Percentiles rank a stretch among this genome's conserved stretches.
Evolutionary conservation across 805 yeast genomes (phyloP).

Genomic region (Candida fluviatilis): DNA sequence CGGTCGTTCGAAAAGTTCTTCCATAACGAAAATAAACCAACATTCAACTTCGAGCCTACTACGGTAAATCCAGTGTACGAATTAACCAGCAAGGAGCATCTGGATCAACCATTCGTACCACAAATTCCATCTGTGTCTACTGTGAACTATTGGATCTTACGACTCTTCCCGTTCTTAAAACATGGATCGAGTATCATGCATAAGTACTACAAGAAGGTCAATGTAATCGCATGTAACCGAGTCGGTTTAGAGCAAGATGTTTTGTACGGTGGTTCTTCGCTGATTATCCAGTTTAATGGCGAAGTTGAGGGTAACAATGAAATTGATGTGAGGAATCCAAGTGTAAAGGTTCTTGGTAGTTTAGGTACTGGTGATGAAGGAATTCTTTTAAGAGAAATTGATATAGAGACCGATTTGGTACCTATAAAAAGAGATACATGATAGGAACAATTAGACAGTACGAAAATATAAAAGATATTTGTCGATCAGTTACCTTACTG

Average conservation of each 20-base stretch:
- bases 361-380: constrained; percentile 67
- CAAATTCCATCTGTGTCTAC: constrained; percentile 44
- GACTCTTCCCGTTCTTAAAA: constrained; percentile 61
- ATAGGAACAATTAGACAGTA: too few relatives aligned
- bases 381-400: constrained; percentile 55
- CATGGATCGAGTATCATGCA: constrained; percentile 26
- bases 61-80: constrained; percentile 1
- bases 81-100: background rate
- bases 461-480: too few relatives aligned
- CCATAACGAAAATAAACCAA: constrained; percentile 5
- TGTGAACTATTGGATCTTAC: constrained; percentile 67
- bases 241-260: constrained; percentile 71
- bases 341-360: constrained; percentile 52
- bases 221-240: constrained; percentile 62
- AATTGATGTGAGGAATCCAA: constrained; percentile 41
- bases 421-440: too few relatives aligned
- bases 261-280: constrained; percentile 64
- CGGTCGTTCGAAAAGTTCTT: constrained; percentile 6
- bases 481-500: too few relatives aligned
- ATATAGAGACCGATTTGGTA: constrained; percentile 17
- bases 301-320: constrained; percentile 16
- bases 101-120: constrained; percentile 15
- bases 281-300: constrained; percentile 49
- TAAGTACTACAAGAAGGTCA: constrained; percentile 18
- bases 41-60: constrained; percentile 1